Base-by-base conservation (phyloP, 2,329 filamentous ascomycete genomes). In the Thermoascus crustaceus region DNA sequence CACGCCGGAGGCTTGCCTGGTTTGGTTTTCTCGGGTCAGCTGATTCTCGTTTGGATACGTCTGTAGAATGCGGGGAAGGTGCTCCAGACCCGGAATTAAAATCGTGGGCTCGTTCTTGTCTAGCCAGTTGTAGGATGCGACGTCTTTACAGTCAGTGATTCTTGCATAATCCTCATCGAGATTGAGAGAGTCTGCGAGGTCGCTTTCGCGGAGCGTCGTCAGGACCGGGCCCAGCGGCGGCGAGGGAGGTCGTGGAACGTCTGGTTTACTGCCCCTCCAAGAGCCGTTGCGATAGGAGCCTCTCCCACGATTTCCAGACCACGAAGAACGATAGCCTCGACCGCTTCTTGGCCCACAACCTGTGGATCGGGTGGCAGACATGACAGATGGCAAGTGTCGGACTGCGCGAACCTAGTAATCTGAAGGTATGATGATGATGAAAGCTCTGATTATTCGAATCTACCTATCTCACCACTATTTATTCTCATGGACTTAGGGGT, bases 111-210 rank as follows among this genome's bases (percentile, higher is more conserved):
- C 18, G 21, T 49, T 45, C 7, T 29, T 39, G 18, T 57, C 54
- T 4, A 70, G 22, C 71, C 70, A 75, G 44, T 68, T 75, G 55
- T 72, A 76, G 0, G 72, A 75, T 13, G 66, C 62, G 19, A 73
- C 45, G 47, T 67, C 66, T 25, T 63, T 38, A 40, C 56, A 58
- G 32, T 65, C 45, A 5, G 45, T 52, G 37, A 72, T 71, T 20
- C 31, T 24, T 13, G 32, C 23, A 33, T 16, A 13, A 35, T 33
- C n/a, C 41, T 46, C 4, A 5, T 30, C 18, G 10, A 30, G 27
- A 7, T 4, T 19, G 0, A 5, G 2, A 9, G 24, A 4, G n/a
- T 35, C 37, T 18, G 35, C 26, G n/a, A 45, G 33, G 20, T 47
- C 43, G 19, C 30, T 16, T 7, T 26, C 21, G 4, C 39, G 19